These are phyloP conservation scores for Fusarium setosum DNA, from an alignment of 2,329 filamentous ascomycete genomes.

Conservation along the genomic window DNA sequence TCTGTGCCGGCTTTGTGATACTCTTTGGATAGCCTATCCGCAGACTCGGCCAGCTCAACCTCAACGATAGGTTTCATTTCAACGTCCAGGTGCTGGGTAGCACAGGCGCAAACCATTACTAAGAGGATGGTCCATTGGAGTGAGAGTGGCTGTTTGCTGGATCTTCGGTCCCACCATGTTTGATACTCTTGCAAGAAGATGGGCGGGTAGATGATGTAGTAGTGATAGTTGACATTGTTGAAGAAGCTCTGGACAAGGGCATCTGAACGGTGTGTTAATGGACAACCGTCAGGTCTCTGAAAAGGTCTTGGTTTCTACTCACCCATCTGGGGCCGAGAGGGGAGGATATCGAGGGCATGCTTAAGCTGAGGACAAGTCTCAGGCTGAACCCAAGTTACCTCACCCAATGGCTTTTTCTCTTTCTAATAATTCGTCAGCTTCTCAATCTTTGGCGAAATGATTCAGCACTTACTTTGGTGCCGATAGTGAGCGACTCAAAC, in stretches of 20 bases:
- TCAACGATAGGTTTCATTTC: constrained; percentile 45
- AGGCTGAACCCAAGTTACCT: constrained; percentile 31
- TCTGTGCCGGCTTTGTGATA: constrained; percentile 48
- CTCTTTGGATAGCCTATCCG: constrained; percentile 41
- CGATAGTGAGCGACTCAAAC: constrained; percentile 40
- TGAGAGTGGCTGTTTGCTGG: constrained; percentile 41
- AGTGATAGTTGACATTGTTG: constrained; percentile 50
- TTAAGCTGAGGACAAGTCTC: constrained; percentile 45
- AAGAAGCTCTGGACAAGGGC: constrained; percentile 51
- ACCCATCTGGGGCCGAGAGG: constrained; percentile 49
- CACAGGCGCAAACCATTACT: constrained; percentile 52
- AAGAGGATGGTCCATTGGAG: constrained; percentile 51
- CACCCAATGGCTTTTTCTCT: constrained; percentile 26
- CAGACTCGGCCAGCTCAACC: constrained; percentile 42
- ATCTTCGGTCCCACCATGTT: constrained; percentile 47
- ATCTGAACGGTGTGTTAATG: constrained; percentile 39
- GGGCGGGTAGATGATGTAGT: constrained; percentile 51
- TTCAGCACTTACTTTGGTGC: constrained; percentile 35
- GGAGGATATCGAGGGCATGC: constrained; percentile 45
- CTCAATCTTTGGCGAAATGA: not conserved
- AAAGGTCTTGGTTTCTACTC: not conserved
- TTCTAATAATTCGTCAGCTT: constrained; percentile 2
- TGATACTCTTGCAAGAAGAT: constrained; percentile 49
- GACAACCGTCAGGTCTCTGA: no score
- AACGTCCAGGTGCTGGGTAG: constrained; percentile 45